Evolutionary conservation across 169 alveolate genomes (phyloP), one percentile per base, ranked within the genome.

Genomic region (Prorocentrum cordatum): DNA sequence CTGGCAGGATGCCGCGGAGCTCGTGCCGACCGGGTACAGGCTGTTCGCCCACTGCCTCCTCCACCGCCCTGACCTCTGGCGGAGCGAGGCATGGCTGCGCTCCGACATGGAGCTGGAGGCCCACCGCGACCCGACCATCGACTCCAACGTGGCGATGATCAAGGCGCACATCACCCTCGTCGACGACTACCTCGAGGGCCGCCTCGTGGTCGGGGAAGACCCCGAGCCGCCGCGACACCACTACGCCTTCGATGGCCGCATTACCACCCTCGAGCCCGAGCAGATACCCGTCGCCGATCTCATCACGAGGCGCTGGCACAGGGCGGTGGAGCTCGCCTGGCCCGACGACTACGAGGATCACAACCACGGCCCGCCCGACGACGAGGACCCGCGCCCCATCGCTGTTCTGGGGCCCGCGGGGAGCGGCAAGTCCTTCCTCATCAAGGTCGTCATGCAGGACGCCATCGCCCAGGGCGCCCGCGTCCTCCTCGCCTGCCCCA

Each of bases 401-500:
- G 79, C 50, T 2, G 58, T 36, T 5, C 79, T 36, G n/a, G 79
- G 59, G 9, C 50, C 50, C 10, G 58, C 50, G 16, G 59, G 79
- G 3, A 36, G 50, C n/a, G 58, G 59, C 20, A 36, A 33, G 36
- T 27, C 35, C 64, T 24, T 39, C 39, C 64, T 64, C 6, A 64
- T 70, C 22, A 42, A 70, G 39, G 64, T 70, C 24, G 82, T 42
- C 2, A 27, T 39, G 14, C 42, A 5, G 24, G 42, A 36, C 42
- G 61, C 82, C 39, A 33, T 70, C 31, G 32, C 16, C 1, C 24
- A 3, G 20, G 82, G 82, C 7, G 82, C 82, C 39, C 59, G 45
- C n/a, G 82, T 70, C 14, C 64, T 36, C 39, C 20, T 70, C 2
- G 82, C 82, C 26, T 70, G 82, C 59, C 82, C 82, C 0, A 70